Evolutionary conservation across 345 rosid species (phyloP).

Genomic region (Euphorbia lathyris): DNA sequence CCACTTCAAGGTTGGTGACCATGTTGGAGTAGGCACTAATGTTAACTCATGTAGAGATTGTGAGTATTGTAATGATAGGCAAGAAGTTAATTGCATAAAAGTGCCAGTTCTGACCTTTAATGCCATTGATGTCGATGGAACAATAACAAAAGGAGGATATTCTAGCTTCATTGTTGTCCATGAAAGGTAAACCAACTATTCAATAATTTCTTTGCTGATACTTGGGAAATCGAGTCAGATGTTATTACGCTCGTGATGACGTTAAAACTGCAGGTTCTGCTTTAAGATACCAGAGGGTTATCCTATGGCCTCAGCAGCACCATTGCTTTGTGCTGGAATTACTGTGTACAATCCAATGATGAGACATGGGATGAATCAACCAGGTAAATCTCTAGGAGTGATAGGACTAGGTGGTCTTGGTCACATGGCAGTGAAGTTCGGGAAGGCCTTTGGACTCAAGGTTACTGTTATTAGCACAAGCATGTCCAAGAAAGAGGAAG

Average conservation of each 20-base stretch:
- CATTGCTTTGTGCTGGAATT: slow-evolving; percentile 86
- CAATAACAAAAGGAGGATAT: slow-evolving; percentile 84
- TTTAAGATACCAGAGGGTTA: slow-evolving; percentile 59
- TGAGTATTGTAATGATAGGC: slow-evolving; percentile 52
- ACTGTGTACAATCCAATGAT: slow-evolving; percentile 86
- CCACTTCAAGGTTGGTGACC: slow-evolving; percentile 70
- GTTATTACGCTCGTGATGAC: neutral
- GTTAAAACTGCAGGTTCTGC: slow-evolving; percentile 61
- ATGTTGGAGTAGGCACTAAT: slow-evolving; percentile 85
- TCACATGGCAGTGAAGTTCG: slow-evolving; percentile 95
- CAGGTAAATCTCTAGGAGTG: slow-evolving; percentile 78
- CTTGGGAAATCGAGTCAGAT: neutral
- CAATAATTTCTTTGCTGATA: too few species aligned
- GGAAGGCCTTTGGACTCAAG: slow-evolving; percentile 80
- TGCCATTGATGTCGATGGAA: slow-evolving; percentile 65
- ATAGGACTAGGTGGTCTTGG: slow-evolving; percentile 95
- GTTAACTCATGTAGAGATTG: slow-evolving; percentile 83
- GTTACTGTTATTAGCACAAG: slow-evolving; percentile 89
- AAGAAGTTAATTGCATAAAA: slow-evolving; percentile 59
- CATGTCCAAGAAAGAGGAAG: slow-evolving; percentile 73
- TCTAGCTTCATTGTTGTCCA: slow-evolving; percentile 69
- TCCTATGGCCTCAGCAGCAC: slow-evolving; percentile 76
- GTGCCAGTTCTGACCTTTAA: slow-evolving; percentile 59
- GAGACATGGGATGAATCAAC: slow-evolving; percentile 73
- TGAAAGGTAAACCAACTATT: slow-evolving; percentile 47